phyloP scores from a whole-genome alignment of 2,329 filamentous ascomycete genomes.

The Calycina herbarum region DNA sequence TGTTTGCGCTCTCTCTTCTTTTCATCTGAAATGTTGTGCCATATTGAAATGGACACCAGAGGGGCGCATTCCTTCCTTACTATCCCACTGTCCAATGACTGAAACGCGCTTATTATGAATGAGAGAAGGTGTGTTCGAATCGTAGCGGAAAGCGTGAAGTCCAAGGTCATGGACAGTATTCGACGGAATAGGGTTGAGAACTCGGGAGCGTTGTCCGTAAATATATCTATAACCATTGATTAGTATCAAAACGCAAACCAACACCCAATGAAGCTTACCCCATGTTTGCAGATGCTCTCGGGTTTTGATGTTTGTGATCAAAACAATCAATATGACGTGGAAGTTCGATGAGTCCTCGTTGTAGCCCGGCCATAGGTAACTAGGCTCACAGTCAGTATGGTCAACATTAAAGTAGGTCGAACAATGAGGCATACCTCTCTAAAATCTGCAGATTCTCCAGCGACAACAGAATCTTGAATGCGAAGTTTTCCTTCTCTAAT shows the following conservation, averaged over 20 bases:
- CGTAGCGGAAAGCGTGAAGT: slow-evolving; percentile 62
- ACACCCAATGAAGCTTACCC: slow-evolving; percentile 52
- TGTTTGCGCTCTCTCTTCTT: slow-evolving; percentile 71
- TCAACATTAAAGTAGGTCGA: not conserved
- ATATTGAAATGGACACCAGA: slow-evolving; percentile 89
- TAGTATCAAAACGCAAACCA: not conserved
- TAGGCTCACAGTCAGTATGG: slow-evolving; percentile 42
- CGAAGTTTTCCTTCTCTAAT: slow-evolving; percentile 78
- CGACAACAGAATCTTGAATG: slow-evolving; percentile 72
- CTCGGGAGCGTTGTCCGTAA: slow-evolving; percentile 72
- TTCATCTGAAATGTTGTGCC: slow-evolving; percentile 88
- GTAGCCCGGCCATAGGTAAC: slow-evolving; percentile 94
- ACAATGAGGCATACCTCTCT: slow-evolving; percentile 63
- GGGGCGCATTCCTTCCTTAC: slow-evolving; percentile 96
- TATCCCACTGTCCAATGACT: slow-evolving; percentile 84
- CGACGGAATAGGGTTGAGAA: slow-evolving; percentile 91
- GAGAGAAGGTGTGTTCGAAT: slow-evolving; percentile 81
- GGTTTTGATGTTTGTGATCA: slow-evolving; percentile 85
- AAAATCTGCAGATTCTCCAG: slow-evolving; percentile 89
- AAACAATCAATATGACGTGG: slow-evolving; percentile 81
- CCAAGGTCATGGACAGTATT: slow-evolving; percentile 81
- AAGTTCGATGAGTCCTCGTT: slow-evolving; percentile 85
- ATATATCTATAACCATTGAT: slow-evolving; percentile 56
- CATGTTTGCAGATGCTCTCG: slow-evolving; percentile 85
- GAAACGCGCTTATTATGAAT: slow-evolving; percentile 89